Base-by-base conservation (phyloP, 2,329 filamentous ascomycete genomes). In the Escovopsis sp. region DNA sequence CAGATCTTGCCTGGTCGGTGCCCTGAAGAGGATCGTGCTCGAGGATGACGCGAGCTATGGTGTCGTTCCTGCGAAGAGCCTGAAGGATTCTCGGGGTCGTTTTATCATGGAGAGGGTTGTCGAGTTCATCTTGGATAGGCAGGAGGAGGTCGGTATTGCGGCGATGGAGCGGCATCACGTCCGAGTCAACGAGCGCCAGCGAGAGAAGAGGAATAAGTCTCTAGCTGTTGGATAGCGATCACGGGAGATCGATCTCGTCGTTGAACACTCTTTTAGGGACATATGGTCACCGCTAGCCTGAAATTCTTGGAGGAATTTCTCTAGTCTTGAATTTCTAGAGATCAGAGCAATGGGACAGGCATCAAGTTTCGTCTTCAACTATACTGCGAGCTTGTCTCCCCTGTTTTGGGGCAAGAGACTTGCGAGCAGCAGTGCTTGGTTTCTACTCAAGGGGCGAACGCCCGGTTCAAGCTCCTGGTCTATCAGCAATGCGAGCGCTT, bases 21-120 rank as follows among this genome's bases (percentile, higher is more conserved):
- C 62, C 1, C 43, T 76, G 29, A 67, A 62, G 46, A 60, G 51
- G 38, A 62, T 74, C 35, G 52, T 77, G 18, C 42, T 75, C 31
- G 53, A 65, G 3, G 57, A 53, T 0, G 58, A 68, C 25, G 30
- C 37, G 2, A 50, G 47, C 13, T 63, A 65, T 36, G 62, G 57
- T 0, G 44, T 60, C 2, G 10, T 43, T 1, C 47, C 51, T 0
- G 35, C 45, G 2, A 39, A 41, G 10, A 39, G 40, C 2, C 42
- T 64, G 14, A 53, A 46, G 31, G 49, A 59, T 18, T 40, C 43
- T 1, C 42, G 61, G 4, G 67, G 66, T 0, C 48, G 62, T n/a
- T 70, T 61, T 37, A 45, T 65, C 36, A 47, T 61, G 18, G 59
- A 62, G 0, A 45, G 48, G 2, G 60, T 70, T 2, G 42, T 43